Evolutionary conservation across 164 flowering plant genomes (phyloP), one percentile per base, ranked within the genome.

Genomic region (Santalum album): DNA sequence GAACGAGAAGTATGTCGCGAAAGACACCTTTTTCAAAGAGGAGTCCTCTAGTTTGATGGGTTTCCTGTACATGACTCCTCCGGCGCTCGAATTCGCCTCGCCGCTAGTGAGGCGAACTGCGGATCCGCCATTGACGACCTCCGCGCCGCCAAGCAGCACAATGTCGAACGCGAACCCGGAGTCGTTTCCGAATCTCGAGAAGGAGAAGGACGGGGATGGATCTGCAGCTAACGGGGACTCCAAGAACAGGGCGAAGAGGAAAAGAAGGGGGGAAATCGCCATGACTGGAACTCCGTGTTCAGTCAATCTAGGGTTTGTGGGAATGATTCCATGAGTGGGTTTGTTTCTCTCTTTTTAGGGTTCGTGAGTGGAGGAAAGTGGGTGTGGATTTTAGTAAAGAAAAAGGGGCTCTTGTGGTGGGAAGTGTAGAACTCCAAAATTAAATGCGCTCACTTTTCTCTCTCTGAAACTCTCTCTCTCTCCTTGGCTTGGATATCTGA

Each of bases 1-100:
- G 58, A 90, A 84, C n/a, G 82, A 69, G 57, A 86, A 86, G 29
- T 75, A 67, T 6, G 87, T 72, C 3, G 90, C 79, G 52, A 90
- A 81, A 6, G 97, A 83, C 7, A 73, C 62, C 25, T 69, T 59
- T 10, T 63, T 76, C 54, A 58, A 51, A 9, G 81, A 72, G 12
- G 42, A 12, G 42, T 16, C 42, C 4, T 67, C 76, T 36, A 90
- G 54, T 62, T 58, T 74, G 59, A 86, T 64, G 66, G 90, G 84
- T 47, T 69, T 73, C 62, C 52, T 73, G 67, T 64, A 76, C 62
- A 77, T 22, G 54, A 80, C 57, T 23, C 79, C 38, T 25, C 96
- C 96, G 34, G 74, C 64, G 64, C 79, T 78, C 34, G 27, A 65
- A 55, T 56, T 39, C 62, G 49, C 56, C 52, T n/a, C n/a, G 2